Evolutionary conservation across 805 yeast genomes (phyloP), one percentile per base, ranked within the genome.

Genomic region (Citeromyces nyonsensis): DNA sequence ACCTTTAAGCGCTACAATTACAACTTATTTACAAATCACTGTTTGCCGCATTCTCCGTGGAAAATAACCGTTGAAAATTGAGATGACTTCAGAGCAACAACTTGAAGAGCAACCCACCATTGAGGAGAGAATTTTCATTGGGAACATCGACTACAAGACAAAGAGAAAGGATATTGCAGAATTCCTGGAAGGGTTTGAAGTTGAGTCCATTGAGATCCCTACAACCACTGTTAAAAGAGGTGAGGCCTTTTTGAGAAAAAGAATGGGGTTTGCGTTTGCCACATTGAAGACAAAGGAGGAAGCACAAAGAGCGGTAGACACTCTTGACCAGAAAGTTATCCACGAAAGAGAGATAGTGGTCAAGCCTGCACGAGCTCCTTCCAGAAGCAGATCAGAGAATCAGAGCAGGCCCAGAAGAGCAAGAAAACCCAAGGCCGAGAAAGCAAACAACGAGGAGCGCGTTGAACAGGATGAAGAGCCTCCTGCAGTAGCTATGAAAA

Each of bases 291-390:
- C 63, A 36, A 70, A 73, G 41, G 79, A 68, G 32, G 62, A 63
- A 29, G 94, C 83, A 45, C 55, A 66, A 45, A 57, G 61, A 48
- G 95, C 94, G n/a, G 69, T 51, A 20, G 42, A 37, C 15, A 38
- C 35, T n/a, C 40, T 44, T 25, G 42, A 44, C 12, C 55, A 52
- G 24, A 45, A 49, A 35, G 40, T 36, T 10, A 45, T 55, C 20
- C 45, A 47, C 5, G 57, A 49, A n/a, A 44, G 57, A 36, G 52
- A 57, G 34, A 59, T 74, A 33, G 63, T 59, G 37, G 63, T 71
- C 33, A 69, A 63, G 45, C 58, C 59, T 47, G 77, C 79, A 4
- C 6, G 10, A 10, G 13, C 27, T 10, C 25, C n/a, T 18, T 15
- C 30, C 24, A n/a, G 14, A 29, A 32, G 29, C 24, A 33, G 31